Evolutionary conservation across 139 green algal species (phyloP), one percentile per base, ranked within the genome.

Genomic region (Tetraselmis chui): DNA sequence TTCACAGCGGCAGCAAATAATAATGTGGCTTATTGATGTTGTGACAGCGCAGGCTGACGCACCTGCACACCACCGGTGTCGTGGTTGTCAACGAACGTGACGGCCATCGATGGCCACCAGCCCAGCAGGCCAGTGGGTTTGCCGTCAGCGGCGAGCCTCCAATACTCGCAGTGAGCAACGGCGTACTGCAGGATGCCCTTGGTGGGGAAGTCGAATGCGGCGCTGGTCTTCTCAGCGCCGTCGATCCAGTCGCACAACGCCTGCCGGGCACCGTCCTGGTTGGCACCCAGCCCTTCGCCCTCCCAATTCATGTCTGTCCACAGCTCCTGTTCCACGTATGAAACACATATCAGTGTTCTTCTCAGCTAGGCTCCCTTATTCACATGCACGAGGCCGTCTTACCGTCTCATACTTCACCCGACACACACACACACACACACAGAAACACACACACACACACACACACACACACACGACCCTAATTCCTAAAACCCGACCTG

Each of bases 81-180:
- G 59, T 94, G 94, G 84, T 97, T 98, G 59, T 95, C 93, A 1
- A 93, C 79, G 76, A 98, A 98, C 1, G 91, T 96, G 30, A 97
- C 89, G 0, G 89, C 86, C 28, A 85, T 85, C 27, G 32, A 78
- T 0, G 88, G 89, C 88, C 89, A 95, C 78, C 84, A 91, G 31
- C 91, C 90, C 32, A 92, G 59, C 2, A 83, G 30, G 26, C 79
- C 79, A 25, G 45, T 67, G 45, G 45, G 45, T 18, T 67, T 84
- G 59, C 81, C 81, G 58, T 84, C 81, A 32, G 67, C 80, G 31
- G 81, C 29, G 76, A 94, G 82, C 1, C 91, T 82, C 86, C 88
- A 90, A 81, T 90, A 92, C 87, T 93, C 81, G 24, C 30, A 87
- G 80, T 82, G 76, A 59, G 59, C 78, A 31, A 88, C 76, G 1